phyloP scores from a whole-genome alignment of 169 alveolate genomes.

The Plasmodium knowlesi region DNA sequence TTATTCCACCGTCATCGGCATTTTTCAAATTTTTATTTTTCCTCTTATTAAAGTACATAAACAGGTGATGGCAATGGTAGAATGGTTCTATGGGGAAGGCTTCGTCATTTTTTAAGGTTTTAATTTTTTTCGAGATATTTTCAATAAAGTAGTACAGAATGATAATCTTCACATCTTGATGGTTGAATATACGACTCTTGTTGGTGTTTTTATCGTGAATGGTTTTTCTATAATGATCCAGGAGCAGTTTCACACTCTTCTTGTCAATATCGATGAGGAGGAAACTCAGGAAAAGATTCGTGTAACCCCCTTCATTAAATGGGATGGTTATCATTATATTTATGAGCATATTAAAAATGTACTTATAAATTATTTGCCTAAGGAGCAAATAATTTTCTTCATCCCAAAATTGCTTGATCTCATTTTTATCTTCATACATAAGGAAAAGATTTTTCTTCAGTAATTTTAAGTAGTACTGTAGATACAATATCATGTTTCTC shows the following conservation, averaged over 20 bases:
- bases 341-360: constrained; percentile 61
- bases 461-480: constrained; percentile 59
- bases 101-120: constrained; percentile 68
- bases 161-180: constrained; percentile 72
- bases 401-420: constrained; percentile 36
- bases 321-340: constrained; percentile 74
- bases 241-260: constrained; percentile 32
- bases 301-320: constrained; percentile 45
- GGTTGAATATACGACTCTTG: constrained; percentile 74
- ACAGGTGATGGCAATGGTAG: constrained; percentile 65
- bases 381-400: constrained; percentile 45
- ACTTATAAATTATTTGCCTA: constrained; percentile 53
- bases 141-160: constrained; percentile 70
- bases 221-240: constrained; percentile 74
- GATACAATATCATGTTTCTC: constrained; percentile 61
- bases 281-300: constrained; percentile 44
- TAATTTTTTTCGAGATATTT: constrained; percentile 72
- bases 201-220: constrained; percentile 75
- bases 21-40: constrained; percentile 56
- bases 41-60: constrained; percentile 53
- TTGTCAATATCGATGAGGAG: constrained; percentile 65
- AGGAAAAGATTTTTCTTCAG: constrained; percentile 34
- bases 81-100: constrained; percentile 41
- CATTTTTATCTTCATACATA: constrained; percentile 36
- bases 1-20: not conserved